These are phyloP conservation scores for Neopestalotiopsis sp. DNA, from an alignment of 2,329 filamentous ascomycete genomes.

Conservation along the genomic window DNA sequence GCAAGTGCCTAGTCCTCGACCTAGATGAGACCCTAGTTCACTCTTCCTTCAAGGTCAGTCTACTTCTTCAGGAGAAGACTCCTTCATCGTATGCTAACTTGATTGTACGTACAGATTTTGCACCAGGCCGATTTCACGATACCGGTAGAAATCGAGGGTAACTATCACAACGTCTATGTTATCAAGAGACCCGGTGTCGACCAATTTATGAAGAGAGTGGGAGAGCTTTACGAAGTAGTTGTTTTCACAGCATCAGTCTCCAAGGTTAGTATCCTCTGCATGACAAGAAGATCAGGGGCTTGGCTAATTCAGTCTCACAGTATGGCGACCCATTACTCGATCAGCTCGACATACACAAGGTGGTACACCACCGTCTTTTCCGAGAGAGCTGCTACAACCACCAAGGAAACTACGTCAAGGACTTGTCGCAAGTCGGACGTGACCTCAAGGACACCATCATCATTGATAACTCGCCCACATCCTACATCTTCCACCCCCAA, in stretches of 20 bases:
- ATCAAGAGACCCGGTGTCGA: conserved; percentile 99
- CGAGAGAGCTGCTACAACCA: conserved; percentile 99
- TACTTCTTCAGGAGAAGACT: neutral
- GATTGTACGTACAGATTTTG: conserved; percentile 71
- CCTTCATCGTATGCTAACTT: neutral
- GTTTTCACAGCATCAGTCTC: conserved; percentile 98
- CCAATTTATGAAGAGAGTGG: conserved; percentile 98
- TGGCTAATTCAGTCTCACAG: conserved; percentile 49
- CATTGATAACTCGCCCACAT: conserved; percentile 98
- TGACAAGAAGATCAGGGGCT: conserved; percentile 16
- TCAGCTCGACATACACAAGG: conserved; percentile 95
- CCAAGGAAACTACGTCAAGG: conserved; percentile 99
- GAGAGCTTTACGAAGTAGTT: conserved; percentile 96
- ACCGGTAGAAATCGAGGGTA: conserved; percentile 97
- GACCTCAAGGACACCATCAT: conserved; percentile 98
- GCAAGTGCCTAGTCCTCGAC: conserved; percentile 94
- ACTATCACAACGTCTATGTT: conserved; percentile 99
- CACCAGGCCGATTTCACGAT: conserved; percentile 99
- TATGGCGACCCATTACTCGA: conserved; percentile 96
- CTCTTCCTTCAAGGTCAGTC: conserved; percentile 92
- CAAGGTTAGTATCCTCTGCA: conserved; percentile 67
- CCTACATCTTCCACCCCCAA: conserved; percentile 99
- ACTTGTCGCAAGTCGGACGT: conserved; percentile 94
- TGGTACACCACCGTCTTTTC: conserved; percentile 95
- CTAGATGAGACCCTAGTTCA: conserved; percentile 96